Percentiles rank a stretch among this genome's conserved stretches.
phyloP scores from a whole-genome alignment of 441 rosid genomes.

The Euphorbia neoarborescens region DNA sequence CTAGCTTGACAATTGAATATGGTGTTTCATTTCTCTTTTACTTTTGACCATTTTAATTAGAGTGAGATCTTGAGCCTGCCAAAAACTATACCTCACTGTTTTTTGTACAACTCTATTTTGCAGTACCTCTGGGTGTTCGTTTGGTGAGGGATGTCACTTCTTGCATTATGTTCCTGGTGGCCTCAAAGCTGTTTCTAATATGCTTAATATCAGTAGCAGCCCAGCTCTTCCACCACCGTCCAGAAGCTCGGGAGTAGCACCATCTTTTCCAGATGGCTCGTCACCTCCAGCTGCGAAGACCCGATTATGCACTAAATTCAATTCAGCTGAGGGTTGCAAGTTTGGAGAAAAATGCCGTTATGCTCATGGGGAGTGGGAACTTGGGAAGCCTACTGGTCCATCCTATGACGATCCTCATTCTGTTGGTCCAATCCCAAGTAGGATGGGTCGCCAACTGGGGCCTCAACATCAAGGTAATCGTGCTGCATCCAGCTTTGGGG shows the following conservation, averaged over 20 bases:
- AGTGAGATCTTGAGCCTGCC: not conserved
- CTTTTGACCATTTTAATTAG: not conserved
- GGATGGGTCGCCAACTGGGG: slow-evolving; percentile 46
- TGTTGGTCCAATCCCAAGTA: slow-evolving; percentile 35
- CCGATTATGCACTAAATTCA: slow-evolving; percentile 59
- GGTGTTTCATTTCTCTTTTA: not conserved
- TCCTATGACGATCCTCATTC: slow-evolving; percentile 55
- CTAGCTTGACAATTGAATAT: not conserved
- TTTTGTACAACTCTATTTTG: slow-evolving; percentile 18
- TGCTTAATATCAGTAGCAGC: slow-evolving; percentile 43
- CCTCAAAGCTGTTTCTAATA: slow-evolving; percentile 64
- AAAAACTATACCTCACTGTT: not conserved
- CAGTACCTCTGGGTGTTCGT: slow-evolving; percentile 96
- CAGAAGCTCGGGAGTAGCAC: slow-evolving; percentile 46
- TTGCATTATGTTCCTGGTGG: slow-evolving; percentile 94
- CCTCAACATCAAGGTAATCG: too few species aligned
- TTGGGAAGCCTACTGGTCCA: slow-evolving; percentile 55
- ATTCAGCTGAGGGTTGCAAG: slow-evolving; percentile 73
- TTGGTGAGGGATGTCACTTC: slow-evolving; percentile 93
- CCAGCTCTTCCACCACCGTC: slow-evolving; percentile 45
- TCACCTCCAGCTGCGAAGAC: slow-evolving; percentile 48
- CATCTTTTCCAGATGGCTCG: slow-evolving; percentile 45
- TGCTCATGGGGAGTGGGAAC: slow-evolving; percentile 84
- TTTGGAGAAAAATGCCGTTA: slow-evolving; percentile 70
- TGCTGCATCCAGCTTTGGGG: slow-evolving; percentile 76